A percentile compares a stretch with the other conserved stretches of the same genome.
Evolutionary conservation across 2,329 filamentous ascomycete genomes (phyloP).

Genomic region (Blastomyces emzantsi): DNA sequence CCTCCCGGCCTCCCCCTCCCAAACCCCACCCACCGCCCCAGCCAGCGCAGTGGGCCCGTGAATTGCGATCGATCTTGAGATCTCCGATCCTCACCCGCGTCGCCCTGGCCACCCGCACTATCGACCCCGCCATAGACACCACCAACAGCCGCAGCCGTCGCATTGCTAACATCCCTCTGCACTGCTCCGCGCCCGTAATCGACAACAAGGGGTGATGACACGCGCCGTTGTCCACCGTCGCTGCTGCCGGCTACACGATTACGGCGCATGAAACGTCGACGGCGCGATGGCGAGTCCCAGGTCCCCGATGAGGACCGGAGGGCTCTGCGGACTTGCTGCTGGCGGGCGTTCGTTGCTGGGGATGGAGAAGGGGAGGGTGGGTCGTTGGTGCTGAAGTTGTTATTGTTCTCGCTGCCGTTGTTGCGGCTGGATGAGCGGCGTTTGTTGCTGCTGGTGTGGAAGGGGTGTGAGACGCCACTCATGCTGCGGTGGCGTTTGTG

Average conservation of each 20-base stretch:
- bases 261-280: background rate
- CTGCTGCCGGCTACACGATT: background rate
- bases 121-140: background rate
- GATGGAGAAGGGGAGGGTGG: constrained; percentile 3
- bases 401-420: background rate
- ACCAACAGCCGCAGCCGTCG: background rate
- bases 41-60: constrained; percentile 4
- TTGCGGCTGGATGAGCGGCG: background rate
- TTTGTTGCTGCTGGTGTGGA: constrained; percentile 3
- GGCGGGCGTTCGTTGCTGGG: background rate
- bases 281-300: constrained; percentile 3
- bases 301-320: background rate
- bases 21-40: background rate
- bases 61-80: constrained; percentile 4
- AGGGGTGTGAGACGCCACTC: constrained; percentile 3
- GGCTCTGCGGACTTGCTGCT: background rate
- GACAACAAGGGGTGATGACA: constrained; percentile 5
- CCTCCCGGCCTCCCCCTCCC: background rate
- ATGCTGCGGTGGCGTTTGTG: constrained; percentile 11
- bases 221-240: background rate
- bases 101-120: background rate
- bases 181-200: background rate
- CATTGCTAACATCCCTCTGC: constrained; percentile 5
- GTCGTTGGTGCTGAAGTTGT: background rate
- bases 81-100: background rate